A percentile compares a stretch with the other conserved stretches of the same genome.
These are phyloP conservation scores for Pseudogymnoascus sp. DNA, from an alignment of 2,329 filamentous ascomycete species.

Conservation along the genomic window DNA sequence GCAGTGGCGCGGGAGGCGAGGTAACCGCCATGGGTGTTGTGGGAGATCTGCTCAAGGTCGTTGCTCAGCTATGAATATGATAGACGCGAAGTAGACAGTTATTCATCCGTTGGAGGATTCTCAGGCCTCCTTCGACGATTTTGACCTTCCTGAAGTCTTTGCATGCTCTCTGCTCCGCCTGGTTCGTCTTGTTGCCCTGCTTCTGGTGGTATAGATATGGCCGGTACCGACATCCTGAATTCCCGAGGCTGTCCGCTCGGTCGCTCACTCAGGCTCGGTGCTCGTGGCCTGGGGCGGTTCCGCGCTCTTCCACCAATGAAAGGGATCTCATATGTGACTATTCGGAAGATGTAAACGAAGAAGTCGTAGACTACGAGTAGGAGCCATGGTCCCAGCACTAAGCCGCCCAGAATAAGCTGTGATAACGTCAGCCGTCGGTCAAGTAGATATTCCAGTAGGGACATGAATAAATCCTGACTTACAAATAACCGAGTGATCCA, in stretches of 20 bases:
- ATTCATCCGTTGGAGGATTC: not conserved
- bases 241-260: constrained; percentile 39
- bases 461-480: constrained; percentile 27
- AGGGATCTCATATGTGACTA: constrained; percentile 51
- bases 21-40: constrained; percentile 98
- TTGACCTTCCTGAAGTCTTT: not conserved
- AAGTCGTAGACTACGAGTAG: constrained; percentile 57
- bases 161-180: constrained; percentile 1
- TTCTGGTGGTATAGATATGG: constrained; percentile 5
- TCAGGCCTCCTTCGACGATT: not conserved
- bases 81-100: constrained; percentile 1
- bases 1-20: constrained; percentile 86
- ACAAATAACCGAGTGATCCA: constrained; percentile 59
- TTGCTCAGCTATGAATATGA: constrained; percentile 54
- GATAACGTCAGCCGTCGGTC: constrained; percentile 10
- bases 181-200: constrained; percentile 10
- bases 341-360: constrained; percentile 53
- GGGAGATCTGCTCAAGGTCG: constrained; percentile 83
- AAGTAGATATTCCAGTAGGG: not conserved
- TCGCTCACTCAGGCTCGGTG: constrained; percentile 53
- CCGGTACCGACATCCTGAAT: constrained; percentile 22
- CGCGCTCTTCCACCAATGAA: constrained; percentile 53
- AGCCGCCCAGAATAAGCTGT: constrained; percentile 52
- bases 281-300: constrained; percentile 51
- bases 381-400: constrained; percentile 57